phyloP scores from a whole-genome alignment of 2,329 filamentous ascomycete species.

The Fusarium odoratissimum region DNA sequence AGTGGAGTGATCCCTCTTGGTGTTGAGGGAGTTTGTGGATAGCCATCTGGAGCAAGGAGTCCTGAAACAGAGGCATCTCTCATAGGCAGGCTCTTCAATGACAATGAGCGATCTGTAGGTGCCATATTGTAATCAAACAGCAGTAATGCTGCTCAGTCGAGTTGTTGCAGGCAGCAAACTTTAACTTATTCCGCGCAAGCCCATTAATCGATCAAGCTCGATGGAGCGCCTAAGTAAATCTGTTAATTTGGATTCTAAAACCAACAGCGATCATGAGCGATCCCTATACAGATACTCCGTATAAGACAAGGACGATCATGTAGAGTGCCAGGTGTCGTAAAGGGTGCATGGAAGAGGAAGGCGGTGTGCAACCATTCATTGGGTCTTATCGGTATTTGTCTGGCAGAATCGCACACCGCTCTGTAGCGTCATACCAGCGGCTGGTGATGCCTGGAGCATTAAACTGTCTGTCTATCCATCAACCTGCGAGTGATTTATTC shows the following conservation, averaged over 20 bases:
- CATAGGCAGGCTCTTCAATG: slow-evolving; percentile 36
- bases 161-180: background rate
- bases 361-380: slow-evolving; percentile 32
- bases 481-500: slow-evolving; percentile 1
- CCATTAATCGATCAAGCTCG: background rate
- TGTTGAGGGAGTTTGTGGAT: slow-evolving; percentile 78
- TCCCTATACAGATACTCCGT: background rate
- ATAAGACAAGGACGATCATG: slow-evolving; percentile 9
- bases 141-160: background rate
- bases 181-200: slow-evolving; percentile 19
- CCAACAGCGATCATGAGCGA: background rate
- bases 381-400: slow-evolving; percentile 40
- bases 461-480: slow-evolving; percentile 6
- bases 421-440: slow-evolving; percentile 43
- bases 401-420: slow-evolving; percentile 45
- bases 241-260: background rate
- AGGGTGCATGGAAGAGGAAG: slow-evolving; percentile 34
- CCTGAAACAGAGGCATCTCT: slow-evolving; percentile 43
- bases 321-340: slow-evolving; percentile 44
- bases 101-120: slow-evolving; percentile 36
- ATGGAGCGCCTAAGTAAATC: background rate
- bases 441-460: slow-evolving; percentile 42
- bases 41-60: slow-evolving; percentile 83
- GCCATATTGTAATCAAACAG: slow-evolving; percentile 21
- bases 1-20: slow-evolving; percentile 71